Evolutionary conservation across 352 stramenopile species (phyloP).

Genomic region (Halophytophthora polymorphica): DNA sequence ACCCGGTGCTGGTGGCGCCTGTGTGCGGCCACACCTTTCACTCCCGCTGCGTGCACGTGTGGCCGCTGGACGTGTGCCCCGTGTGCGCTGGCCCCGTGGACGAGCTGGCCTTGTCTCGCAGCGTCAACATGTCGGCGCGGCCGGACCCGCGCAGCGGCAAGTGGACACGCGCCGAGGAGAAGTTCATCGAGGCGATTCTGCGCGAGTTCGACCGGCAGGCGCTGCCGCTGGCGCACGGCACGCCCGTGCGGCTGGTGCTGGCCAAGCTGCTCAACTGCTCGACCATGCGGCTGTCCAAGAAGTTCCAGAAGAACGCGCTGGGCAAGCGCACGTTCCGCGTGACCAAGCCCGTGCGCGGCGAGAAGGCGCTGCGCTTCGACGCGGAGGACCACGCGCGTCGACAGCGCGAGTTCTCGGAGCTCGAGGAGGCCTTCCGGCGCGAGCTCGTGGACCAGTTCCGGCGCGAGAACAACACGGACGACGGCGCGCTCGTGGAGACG

Average conservation of each 20-base stretch:
- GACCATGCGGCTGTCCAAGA: slow-evolving; percentile 88
- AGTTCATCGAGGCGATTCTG: slow-evolving; percentile 84
- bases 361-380: slow-evolving; percentile 71
- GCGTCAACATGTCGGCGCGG: slow-evolving; percentile 71
- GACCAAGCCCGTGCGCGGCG: slow-evolving; percentile 58
- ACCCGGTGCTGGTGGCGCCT: slow-evolving; percentile 69
- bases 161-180: slow-evolving; percentile 82
- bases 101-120: slow-evolving; percentile 55
- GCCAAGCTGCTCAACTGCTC: slow-evolving; percentile 87
- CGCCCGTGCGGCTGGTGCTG: slow-evolving; percentile 76
- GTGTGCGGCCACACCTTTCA: slow-evolving; percentile 84
- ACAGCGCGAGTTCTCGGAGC: slow-evolving; percentile 66
- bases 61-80: slow-evolving; percentile 64
- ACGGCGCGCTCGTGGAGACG: slow-evolving; percentile 68
- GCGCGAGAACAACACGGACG: slow-evolving; percentile 81
- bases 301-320: slow-evolving; percentile 88
- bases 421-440: slow-evolving; percentile 76
- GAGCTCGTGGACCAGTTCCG: slow-evolving; percentile 80
- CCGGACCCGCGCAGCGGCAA: slow-evolving; percentile 75
- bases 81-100: slow-evolving; percentile 55
- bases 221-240: slow-evolving; percentile 78
- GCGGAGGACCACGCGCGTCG: slow-evolving; percentile 55
- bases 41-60: slow-evolving; percentile 80
- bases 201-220: slow-evolving; percentile 76
- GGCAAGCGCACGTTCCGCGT: slow-evolving; percentile 85